Conservation (phyloP, 2,329 filamentous ascomycete species). For the Diplodia mutila region DNA sequence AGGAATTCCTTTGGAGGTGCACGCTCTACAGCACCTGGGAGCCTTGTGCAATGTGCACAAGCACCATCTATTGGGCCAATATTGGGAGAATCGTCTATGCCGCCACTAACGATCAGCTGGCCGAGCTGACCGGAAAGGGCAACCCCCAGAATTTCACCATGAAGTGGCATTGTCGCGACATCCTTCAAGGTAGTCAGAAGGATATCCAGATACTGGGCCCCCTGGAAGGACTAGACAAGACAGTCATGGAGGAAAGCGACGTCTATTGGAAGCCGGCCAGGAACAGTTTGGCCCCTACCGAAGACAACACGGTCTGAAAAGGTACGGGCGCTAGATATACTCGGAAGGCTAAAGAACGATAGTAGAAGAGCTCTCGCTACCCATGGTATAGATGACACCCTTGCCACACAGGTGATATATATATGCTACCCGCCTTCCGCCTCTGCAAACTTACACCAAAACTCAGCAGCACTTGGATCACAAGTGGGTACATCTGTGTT, state of each 20-base stretch:
- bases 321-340: too few species aligned
- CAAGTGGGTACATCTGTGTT: too few species aligned
- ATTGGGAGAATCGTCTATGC: constrained; percentile 58
- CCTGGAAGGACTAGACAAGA: constrained; percentile 49
- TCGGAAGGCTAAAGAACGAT: too few species aligned
- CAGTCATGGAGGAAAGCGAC: constrained; percentile 51
- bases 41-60: constrained; percentile 59
- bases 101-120: constrained; percentile 53
- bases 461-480: too few species aligned
- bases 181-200: constrained; percentile 55
- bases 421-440: too few species aligned
- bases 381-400: too few species aligned
- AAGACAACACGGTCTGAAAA: too few species aligned
- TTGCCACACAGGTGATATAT: too few species aligned
- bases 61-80: constrained; percentile 56
- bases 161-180: constrained; percentile 53
- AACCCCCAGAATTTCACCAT: constrained; percentile 59
- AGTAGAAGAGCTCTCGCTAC: too few species aligned
- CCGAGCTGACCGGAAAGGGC: constrained; percentile 50
- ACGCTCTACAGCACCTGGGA: constrained; percentile 60
- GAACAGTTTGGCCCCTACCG: not conserved
- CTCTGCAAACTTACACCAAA: too few species aligned
- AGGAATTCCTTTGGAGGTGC: constrained; percentile 54
- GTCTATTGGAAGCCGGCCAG: constrained; percentile 47
- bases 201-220: constrained; percentile 56